Conservation (phyloP, 2,329 filamentous ascomycete species). For the Tolypocladium amazonense region DNA sequence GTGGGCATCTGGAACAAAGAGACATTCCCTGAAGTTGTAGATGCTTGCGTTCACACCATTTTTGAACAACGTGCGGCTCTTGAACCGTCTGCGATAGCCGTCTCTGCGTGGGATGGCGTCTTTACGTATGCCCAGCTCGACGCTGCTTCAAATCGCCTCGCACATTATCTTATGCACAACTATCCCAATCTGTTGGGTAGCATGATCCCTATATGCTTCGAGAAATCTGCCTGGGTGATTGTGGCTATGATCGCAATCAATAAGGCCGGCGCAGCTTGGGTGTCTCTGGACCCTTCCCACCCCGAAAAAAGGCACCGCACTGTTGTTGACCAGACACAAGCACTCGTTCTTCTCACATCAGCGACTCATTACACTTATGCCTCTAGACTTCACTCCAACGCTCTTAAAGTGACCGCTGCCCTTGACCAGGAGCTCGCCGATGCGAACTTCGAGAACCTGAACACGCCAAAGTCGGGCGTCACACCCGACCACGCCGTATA, state of each 20-base stretch:
- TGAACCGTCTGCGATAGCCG: slow-evolving; percentile 21
- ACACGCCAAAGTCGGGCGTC: background rate
- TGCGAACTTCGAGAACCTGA: background rate
- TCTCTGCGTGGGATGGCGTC: slow-evolving; percentile 32
- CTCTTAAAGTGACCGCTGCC: background rate
- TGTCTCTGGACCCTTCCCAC: slow-evolving; percentile 23
- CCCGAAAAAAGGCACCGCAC: slow-evolving; percentile 15
- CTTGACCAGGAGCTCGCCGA: background rate
- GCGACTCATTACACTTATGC: background rate
- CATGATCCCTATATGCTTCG: slow-evolving; percentile 22
- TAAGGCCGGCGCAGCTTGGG: slow-evolving; percentile 21
- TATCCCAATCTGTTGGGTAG: slow-evolving; percentile 12
- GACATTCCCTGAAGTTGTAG: background rate
- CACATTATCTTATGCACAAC: slow-evolving; percentile 12
- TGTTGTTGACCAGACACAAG: slow-evolving; percentile 4
- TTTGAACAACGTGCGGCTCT: slow-evolving; percentile 16
- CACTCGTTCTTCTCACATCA: background rate
- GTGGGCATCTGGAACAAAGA: background rate
- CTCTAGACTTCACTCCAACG: background rate
- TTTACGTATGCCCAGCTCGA: slow-evolving; percentile 30
- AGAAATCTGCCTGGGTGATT: slow-evolving; percentile 24
- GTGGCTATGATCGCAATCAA: slow-evolving; percentile 23
- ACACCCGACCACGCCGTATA: background rate
- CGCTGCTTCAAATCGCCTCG: slow-evolving; percentile 24
- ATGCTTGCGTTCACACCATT: background rate